Evolutionary conservation across 768 basidiomycete species (phyloP).

Genomic region (Gloeopeniophorella convolvens): DNA sequence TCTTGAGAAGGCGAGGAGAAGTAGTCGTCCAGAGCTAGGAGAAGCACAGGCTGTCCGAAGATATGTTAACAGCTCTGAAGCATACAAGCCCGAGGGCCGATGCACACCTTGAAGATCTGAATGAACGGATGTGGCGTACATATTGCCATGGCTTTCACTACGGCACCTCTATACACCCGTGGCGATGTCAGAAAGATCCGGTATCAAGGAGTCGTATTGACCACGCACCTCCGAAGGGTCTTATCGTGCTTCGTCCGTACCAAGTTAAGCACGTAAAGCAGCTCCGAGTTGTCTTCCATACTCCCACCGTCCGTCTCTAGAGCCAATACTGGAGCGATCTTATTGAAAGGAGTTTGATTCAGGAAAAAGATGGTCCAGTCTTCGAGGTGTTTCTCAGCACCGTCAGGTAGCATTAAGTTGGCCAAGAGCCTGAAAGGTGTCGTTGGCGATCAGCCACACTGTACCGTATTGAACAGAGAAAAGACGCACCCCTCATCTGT

Average conservation of each 20-base stretch:
- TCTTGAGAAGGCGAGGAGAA: conserved; percentile 85
- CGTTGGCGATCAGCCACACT: too few relatives aligned
- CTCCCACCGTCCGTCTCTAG: conserved; percentile 44
- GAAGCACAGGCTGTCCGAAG: conserved; percentile 72
- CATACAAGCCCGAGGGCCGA: background rate
- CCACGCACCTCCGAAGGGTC: conserved; percentile 57
- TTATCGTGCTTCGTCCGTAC: conserved; percentile 91
- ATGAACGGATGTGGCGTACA: conserved; percentile 92
- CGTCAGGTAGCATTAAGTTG: conserved; percentile 97
- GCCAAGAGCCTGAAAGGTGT: conserved; percentile 94
- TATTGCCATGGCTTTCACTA: conserved; percentile 91
- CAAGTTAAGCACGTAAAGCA: conserved; percentile 85
- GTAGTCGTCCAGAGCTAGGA: conserved; percentile 94
- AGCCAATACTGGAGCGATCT: conserved; percentile 75
- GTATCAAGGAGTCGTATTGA: too few relatives aligned
- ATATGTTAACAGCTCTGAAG: conserved; percentile 1
- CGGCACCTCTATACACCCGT: conserved; percentile 75
- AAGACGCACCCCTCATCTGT: conserved; percentile 82
- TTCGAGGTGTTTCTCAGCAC: conserved; percentile 88
- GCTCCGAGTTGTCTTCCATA: conserved; percentile 35
- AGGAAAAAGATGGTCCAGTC: conserved; percentile 99
- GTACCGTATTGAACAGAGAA: conserved; percentile 7
- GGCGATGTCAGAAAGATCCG: too few relatives aligned
- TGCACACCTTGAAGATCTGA: conserved; percentile 84
- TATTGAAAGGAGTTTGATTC: conserved; percentile 88